A percentile compares a stretch with the other conserved stretches of the same genome.
phyloP scores from a whole-genome alignment of 805 yeast genomes.

The Tetrapisispora iriomotensis region DNA sequence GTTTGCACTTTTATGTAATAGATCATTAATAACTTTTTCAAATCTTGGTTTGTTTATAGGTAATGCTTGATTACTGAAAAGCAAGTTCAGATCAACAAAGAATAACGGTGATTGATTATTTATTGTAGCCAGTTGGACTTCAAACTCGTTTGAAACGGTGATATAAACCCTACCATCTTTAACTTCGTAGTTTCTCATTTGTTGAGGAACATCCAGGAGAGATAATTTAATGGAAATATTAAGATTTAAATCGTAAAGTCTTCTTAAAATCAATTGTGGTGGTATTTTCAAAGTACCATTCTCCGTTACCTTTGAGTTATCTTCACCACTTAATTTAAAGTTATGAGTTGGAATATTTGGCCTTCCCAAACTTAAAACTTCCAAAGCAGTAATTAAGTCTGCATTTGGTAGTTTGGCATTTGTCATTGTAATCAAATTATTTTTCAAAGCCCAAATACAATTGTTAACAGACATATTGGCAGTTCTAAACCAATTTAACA shows the following conservation, averaged over 20 bases:
- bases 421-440: conserved; percentile 46
- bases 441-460: conserved; percentile 57
- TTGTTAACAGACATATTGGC: conserved; percentile 63
- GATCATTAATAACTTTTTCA: conserved; percentile 27
- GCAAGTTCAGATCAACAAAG: conserved; percentile 65
- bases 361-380: conserved; percentile 67
- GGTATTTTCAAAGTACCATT: conserved; percentile 31
- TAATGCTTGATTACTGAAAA: conserved; percentile 30
- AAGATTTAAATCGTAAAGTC: conserved; percentile 60
- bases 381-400: conserved; percentile 78
- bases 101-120: conserved; percentile 62
- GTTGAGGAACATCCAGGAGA: conserved; percentile 51
- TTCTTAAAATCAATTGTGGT: conserved; percentile 46
- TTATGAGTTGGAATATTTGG: conserved; percentile 65
- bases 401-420: conserved; percentile 91
- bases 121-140: conserved; percentile 68
- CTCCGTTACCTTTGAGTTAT: conserved; percentile 1
- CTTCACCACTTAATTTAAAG: conserved; percentile 34
- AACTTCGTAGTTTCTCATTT: conserved; percentile 54
- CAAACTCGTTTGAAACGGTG: conserved; percentile 53
- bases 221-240: conserved; percentile 70
- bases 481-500: conserved; percentile 76
- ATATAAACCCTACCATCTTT: conserved; percentile 70
- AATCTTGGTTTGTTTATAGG: conserved; percentile 23
- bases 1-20: conserved; percentile 20